Percentiles rank a stretch among this genome's conserved stretches.
Evolutionary conservation across 2,329 filamentous ascomycete species (phyloP).

Genomic region (Ophiostoma tasmaniense): DNA sequence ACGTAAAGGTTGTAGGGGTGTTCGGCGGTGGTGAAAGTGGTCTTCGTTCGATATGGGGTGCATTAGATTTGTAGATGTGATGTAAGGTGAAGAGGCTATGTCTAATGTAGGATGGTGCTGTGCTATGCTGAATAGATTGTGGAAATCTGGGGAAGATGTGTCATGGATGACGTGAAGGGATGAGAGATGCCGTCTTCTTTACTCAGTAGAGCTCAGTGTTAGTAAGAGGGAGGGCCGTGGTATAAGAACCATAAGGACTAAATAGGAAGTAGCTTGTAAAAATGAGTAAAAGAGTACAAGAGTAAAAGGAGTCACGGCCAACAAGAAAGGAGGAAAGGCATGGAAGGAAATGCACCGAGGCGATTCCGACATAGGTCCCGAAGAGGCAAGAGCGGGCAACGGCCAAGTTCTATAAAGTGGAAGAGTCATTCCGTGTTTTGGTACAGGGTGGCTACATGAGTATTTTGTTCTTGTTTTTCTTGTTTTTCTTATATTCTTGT

Average conservation of each 20-base stretch:
- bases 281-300: not conserved
- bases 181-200: not conserved
- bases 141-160: constrained; percentile 1
- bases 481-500: not conserved
- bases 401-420: not conserved
- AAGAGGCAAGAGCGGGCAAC: not conserved
- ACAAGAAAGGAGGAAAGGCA: not conserved
- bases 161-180: not conserved
- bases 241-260: not conserved
- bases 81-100: not conserved
- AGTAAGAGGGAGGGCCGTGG: not conserved
- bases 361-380: not conserved
- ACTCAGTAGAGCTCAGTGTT: not conserved
- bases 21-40: not conserved
- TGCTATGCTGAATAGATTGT: not conserved
- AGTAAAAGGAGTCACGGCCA: not conserved
- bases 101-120: not conserved
- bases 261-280: not conserved
- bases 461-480: not conserved
- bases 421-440: not conserved
- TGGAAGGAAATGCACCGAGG: not conserved
- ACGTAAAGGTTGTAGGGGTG: not conserved
- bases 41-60: not conserved
- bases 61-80: not conserved
- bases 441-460: not conserved